Base-by-base conservation (phyloP, 805 yeast species). In the Kluyveromyces nonfermentans region DNA sequence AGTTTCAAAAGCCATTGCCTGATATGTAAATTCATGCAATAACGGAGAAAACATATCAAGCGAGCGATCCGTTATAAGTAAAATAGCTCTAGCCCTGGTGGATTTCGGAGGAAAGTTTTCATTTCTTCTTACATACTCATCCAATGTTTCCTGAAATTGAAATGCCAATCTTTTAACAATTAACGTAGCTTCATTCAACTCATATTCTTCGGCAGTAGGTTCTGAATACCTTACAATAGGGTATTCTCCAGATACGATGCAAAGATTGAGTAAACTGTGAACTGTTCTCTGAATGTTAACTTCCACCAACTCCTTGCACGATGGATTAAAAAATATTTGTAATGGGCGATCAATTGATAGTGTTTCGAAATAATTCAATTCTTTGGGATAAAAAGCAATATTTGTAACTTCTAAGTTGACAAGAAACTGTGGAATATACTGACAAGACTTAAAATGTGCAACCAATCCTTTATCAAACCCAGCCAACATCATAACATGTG, bases 1-100 rank as follows among this genome's bases (percentile, higher is more conserved):
- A 21, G 82, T 64, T 61, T 90, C 98, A 67, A 82, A 82, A 16
- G 89, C 83, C 85, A 89, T 80, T 4, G 97, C 89, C 64, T 90
- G 95, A 63, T 89, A 93, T 19, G 82, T 77, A 63, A 89, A 86
- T 59, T 87, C 96, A 62, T 93, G 97, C 43, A 89, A 64, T 38
- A 93, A 60, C 0, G 97, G 96, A 6, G 93, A 84, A 54, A 77
- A 76, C 40, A 83, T 68, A 60, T 94, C 98, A 59, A 88, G 59
- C 1, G 95, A 73, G 49, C 99, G 72, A 62, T 93, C 98, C 2
- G 85, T 70, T 16, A 93, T 77, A 30, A 93, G 62, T 50, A 90
- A 71, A 0, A 85, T 71, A 0, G 96, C 74, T 48, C 93, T 71
- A 17, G 86, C 85, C 51, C 85, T 75, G 30, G 69, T 70, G 10